Evolutionary conservation across 2,329 filamentous ascomycete species (phyloP).

Genomic region (Rhexocercosporidium sp.): DNA sequence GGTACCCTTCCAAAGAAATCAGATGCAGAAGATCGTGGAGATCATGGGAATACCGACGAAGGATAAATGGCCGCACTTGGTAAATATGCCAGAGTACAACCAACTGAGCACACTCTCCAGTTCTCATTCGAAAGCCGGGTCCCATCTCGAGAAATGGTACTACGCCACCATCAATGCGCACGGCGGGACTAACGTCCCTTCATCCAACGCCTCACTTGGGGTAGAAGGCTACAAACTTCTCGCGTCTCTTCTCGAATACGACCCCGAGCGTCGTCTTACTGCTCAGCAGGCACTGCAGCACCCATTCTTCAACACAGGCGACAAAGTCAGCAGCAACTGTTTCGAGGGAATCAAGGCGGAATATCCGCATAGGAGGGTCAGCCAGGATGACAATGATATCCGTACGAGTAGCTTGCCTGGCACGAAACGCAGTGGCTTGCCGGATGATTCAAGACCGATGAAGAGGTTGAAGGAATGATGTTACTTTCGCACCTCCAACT

Average conservation of each 20-base stretch:
- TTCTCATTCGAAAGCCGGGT: conserved; percentile 45
- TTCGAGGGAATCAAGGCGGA: conserved; percentile 89
- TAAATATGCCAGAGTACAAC: conserved; percentile 84
- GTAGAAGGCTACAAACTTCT: conserved; percentile 83
- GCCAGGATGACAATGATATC: conserved; percentile 95
- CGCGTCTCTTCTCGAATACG: conserved; percentile 85
- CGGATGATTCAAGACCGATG: conserved; percentile 73
- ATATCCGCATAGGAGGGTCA: conserved; percentile 89
- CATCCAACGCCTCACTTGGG: conserved; percentile 61
- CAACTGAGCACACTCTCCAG: conserved; percentile 67
- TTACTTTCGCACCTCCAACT: not conserved
- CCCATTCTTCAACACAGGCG: conserved; percentile 78
- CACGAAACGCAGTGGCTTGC: conserved; percentile 85
- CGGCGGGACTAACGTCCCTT: conserved; percentile 54
- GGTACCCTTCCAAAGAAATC: conserved; percentile 94
- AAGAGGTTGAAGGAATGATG: conserved; percentile 65
- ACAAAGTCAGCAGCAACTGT: conserved; percentile 78
- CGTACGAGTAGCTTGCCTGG: conserved; percentile 87
- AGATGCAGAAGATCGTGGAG: conserved; percentile 99
- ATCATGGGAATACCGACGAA: conserved; percentile 91
- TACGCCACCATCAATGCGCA: conserved; percentile 69
- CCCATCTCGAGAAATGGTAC: conserved; percentile 78
- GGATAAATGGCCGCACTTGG: conserved; percentile 84
- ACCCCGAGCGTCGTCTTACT: conserved; percentile 85
- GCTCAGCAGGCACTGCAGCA: conserved; percentile 89